Base-by-base conservation (phyloP, 371 early-diverging fungal species). In the Lichtheimia corymbifera region DNA sequence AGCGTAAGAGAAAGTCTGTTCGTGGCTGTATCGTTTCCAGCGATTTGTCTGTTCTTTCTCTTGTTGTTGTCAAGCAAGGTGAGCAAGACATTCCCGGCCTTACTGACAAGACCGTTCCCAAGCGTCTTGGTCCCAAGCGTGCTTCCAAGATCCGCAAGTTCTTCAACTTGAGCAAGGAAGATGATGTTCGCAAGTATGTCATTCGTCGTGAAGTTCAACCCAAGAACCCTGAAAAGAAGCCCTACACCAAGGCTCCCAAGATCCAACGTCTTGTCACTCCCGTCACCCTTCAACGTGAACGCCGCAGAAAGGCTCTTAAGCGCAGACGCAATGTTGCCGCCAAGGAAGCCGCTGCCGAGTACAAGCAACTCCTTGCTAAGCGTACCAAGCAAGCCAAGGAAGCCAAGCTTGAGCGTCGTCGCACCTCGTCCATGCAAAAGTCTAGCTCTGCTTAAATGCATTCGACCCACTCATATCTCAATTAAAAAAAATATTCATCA, bases 1-100 rank as follows among this genome's bases (percentile, higher is more conserved):
- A 97, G 85, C 96, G 99, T 79, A 96, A 96, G 91, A 89, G 99
- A 81, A 99, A 99, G 88, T 94, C 95, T 49, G 98, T 99, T 72
- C 94, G 99, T 66, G 99, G 99, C 74, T 97, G 97, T 85, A 98
- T 99, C 65, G 97, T 99, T 71, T 96, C 89, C 59, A 82, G 91
- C 66, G 99, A 99, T 79, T 91, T 98, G 65, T 74, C 97, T 50
- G 99, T 94, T 64, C 83, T 99, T 66, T 93, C 96, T 68, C 84
- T 99, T 58, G 91, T 92, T 76, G 87, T 99, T 71, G 91, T 97
- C 72, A 97, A 97, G 91, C 93, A 96, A 83, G 96, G 98, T 72
- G 97, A 97, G 76, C 83, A 87, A 65, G 92, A 94, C 55, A 93
- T 99, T 73, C 93, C 95, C 66, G 99, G 98, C 61, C 87, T 99